Percentiles rank a stretch among this genome's conserved stretches.
Evolutionary conservation across 1,139 yeast genomes (phyloP).

Genomic region (Nakaseomyces kungkrabaensis): DNA sequence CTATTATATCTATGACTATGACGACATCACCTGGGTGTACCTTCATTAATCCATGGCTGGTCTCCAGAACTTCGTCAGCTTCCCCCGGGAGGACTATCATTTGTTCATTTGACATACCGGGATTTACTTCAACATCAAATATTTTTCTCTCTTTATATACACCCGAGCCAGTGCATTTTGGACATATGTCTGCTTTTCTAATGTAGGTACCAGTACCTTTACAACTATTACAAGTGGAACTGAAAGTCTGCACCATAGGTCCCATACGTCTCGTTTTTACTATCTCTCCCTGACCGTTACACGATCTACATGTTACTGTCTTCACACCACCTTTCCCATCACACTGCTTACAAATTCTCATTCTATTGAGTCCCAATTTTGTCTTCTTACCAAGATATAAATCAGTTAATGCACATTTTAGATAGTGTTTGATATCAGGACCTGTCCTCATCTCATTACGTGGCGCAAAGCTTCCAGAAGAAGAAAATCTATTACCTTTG

Average conservation of each 20-base stretch:
- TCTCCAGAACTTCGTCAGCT: slow-evolving; percentile 52
- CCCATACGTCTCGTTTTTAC: slow-evolving; percentile 20
- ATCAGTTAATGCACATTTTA: slow-evolving; percentile 38
- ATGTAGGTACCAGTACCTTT: slow-evolving; percentile 33
- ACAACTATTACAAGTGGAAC: slow-evolving; percentile 33
- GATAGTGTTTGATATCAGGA: slow-evolving; percentile 39
- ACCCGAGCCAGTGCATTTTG: slow-evolving; percentile 34
- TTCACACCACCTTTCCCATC: slow-evolving; percentile 37
- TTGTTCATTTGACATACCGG: slow-evolving; percentile 46
- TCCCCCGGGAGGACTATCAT: slow-evolving; percentile 44
- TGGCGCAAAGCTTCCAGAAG: not conserved
- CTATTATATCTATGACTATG: slow-evolving; percentile 32
- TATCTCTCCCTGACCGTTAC: slow-evolving; percentile 30
- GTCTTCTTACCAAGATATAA: slow-evolving; percentile 40
- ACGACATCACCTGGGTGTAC: slow-evolving; percentile 60
- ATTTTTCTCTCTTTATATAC: slow-evolving; percentile 39
- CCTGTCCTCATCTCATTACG: slow-evolving; percentile 21
- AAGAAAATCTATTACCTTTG: slow-evolving; percentile 1
- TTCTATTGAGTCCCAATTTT: slow-evolving; percentile 38
- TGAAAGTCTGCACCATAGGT: slow-evolving; percentile 24
- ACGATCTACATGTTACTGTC: slow-evolving; percentile 29
- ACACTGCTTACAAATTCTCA: slow-evolving; percentile 36
- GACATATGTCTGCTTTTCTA: slow-evolving; percentile 32
- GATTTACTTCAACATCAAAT: slow-evolving; percentile 40
- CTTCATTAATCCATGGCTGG: slow-evolving; percentile 14